Evolutionary conservation across 2,329 filamentous ascomycete species (phyloP), one percentile per base, ranked within the genome.

Genomic region (Paecilomyces fulvus): DNA sequence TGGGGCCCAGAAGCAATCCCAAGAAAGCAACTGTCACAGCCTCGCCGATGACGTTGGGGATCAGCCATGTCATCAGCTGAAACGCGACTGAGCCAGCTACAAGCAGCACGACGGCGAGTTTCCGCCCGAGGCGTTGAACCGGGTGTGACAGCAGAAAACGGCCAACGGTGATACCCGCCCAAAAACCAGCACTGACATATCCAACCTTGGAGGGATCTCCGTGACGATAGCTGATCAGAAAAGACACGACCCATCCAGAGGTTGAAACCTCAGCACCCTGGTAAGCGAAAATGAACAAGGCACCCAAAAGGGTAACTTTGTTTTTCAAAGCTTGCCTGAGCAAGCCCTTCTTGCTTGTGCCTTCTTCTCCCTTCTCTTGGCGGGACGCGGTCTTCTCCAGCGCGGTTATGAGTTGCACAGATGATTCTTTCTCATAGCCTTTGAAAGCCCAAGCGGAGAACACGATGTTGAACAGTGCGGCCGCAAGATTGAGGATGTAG

Each of bases 201-300:
- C 90, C 90, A 17, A 94, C 88, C 3, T 80, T 78, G 0, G 80
- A 77, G 6, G 88, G 88, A 63, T 87, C 79, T 12, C 88, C 89
- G 56, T 84, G 76, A 37, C 89, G 85, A 60, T 84, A 82, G 52
- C 81, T 80, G 70, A 94, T 90, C 43, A 95, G 76, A 75, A 92
- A 95, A 2, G 87, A 90, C 59, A 92, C 90, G 52, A 92, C 86
- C 90, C 90, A 95, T 54, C 90, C 89, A 0, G 87, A 89, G 61
- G 92, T 89, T 12, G 85, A 86, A 14, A 95, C 89, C 72, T 95
- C 90, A 33, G 88, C 87, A 31, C 89, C 90, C 71, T 94, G 89
- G 70, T 95, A 95, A 25, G 85, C 83, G 69, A 95, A 94, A 70
- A 94, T 88, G 76, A 94, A 94, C 9, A 90, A 70, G 0, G 89